phyloP scores from a whole-genome alignment of 192 early-diverging fungal species.

The Chytriomyces confervae region DNA sequence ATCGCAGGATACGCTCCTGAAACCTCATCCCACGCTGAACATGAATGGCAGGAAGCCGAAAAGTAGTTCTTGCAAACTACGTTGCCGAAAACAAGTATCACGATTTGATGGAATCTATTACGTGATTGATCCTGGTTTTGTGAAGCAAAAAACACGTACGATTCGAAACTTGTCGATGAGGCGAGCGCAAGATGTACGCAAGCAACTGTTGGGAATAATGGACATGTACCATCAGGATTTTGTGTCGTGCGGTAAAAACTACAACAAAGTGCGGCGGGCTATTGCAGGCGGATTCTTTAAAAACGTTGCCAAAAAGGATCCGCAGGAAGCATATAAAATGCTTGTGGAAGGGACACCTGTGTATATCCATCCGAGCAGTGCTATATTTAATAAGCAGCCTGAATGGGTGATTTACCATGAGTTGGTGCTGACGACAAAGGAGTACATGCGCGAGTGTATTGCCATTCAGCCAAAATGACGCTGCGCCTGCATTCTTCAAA shows the following conservation, averaged over 20 bases:
- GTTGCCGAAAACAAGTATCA: too few relatives aligned
- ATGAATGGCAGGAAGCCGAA: too few relatives aligned
- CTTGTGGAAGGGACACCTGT: conserved; percentile 97
- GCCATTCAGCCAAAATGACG: conserved; percentile 91
- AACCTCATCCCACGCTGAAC: too few relatives aligned
- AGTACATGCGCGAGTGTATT: conserved; percentile 90
- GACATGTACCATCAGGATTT: conserved; percentile 89
- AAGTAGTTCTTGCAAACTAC: too few relatives aligned
- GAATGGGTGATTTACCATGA: conserved; percentile 96
- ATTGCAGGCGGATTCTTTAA: conserved; percentile 96
- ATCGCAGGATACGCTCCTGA: too few relatives aligned
- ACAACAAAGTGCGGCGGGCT: conserved; percentile 88
- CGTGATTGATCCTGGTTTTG: too few relatives aligned
- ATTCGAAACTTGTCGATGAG: too few relatives aligned
- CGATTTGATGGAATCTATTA: too few relatives aligned
- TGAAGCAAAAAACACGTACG: too few relatives aligned
- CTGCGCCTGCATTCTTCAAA: conserved; percentile 98
- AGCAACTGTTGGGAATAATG: conserved; percentile 95
- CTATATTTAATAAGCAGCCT: conserved; percentile 93
- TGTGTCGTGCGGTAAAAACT: conserved; percentile 91
- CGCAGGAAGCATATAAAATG: conserved; percentile 99
- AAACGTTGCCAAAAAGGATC: conserved; percentile 97
- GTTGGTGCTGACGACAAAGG: conserved; percentile 87
- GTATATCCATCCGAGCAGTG: conserved; percentile 94
- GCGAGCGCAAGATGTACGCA: conserved; percentile 94